These are phyloP conservation scores for Citrus cavaleriei DNA, from an alignment of 345 rosid genomes.

Conservation along the genomic window DNA sequence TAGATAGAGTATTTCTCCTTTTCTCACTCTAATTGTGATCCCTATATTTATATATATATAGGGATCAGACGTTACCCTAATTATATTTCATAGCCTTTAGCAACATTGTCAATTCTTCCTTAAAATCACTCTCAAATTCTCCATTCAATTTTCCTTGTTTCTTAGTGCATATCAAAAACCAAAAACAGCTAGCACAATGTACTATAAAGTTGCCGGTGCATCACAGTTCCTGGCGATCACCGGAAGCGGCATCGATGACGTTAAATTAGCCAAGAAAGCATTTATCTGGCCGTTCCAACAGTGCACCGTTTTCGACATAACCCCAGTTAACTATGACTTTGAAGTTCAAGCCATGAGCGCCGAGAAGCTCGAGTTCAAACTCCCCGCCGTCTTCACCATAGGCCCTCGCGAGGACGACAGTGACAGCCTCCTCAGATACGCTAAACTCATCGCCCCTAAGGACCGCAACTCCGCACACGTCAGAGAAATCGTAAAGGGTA, in stretches of 20 bases:
- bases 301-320: constrained; percentile 53
- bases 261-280: constrained; percentile 63
- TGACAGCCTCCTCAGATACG: constrained; percentile 47
- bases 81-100: no score
- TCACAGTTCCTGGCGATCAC: constrained; percentile 64
- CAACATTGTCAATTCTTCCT: not conserved
- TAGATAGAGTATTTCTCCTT: no score
- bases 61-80: no score
- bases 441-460: constrained; percentile 64
- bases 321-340: constrained; percentile 80
- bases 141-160: not conserved
- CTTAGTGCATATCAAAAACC: not conserved
- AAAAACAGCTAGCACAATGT: constrained; percentile 21
- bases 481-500: constrained; percentile 71
- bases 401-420: constrained; percentile 66
- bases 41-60: no score
- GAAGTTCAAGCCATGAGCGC: constrained; percentile 90
- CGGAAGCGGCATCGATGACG: constrained; percentile 51
- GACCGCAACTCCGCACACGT: constrained; percentile 63
- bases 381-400: constrained; percentile 73
- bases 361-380: constrained; percentile 79
- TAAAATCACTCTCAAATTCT: not conserved
- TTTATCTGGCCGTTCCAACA: constrained; percentile 60
- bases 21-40: no score
- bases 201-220: constrained; percentile 47